Conservation (phyloP, 2,329 filamentous ascomycete genomes). For the Apiospora malaysiana region DNA sequence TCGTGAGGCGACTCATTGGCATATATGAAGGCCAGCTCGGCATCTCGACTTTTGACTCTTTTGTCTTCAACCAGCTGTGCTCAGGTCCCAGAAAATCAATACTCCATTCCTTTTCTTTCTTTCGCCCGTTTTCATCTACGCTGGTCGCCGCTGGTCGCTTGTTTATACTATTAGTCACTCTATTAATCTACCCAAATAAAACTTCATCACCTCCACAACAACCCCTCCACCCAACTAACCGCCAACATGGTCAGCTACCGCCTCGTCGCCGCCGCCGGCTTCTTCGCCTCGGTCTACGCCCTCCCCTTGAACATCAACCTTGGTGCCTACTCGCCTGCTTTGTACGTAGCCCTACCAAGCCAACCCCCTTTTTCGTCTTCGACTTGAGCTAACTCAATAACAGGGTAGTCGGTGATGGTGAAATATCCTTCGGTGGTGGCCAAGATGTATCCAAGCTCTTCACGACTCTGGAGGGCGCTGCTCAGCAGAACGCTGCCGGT, state of each 20-base stretch:
- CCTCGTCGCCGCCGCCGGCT: slow-evolving; percentile 43
- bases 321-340: slow-evolving; percentile 50
- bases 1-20: slow-evolving; percentile 21
- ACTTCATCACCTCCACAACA: neutral
- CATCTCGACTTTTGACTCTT: slow-evolving; percentile 20
- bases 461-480: slow-evolving; percentile 53
- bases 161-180: slow-evolving; percentile 35
- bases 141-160: slow-evolving; percentile 46
- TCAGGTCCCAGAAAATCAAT: slow-evolving; percentile 36
- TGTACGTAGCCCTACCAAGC: slow-evolving; percentile 38
- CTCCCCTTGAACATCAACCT: slow-evolving; percentile 51
- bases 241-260: slow-evolving; percentile 44
- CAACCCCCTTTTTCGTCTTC: neutral
- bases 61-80: slow-evolving; percentile 40
- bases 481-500: slow-evolving; percentile 38
- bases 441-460: slow-evolving; percentile 52
- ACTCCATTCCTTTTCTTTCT: slow-evolving; percentile 29
- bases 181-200: slow-evolving; percentile 23
- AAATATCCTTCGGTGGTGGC: slow-evolving; percentile 45
- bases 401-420: slow-evolving; percentile 45
- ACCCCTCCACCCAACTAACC: neutral
- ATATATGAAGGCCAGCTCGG: slow-evolving; percentile 40
- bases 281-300: slow-evolving; percentile 41
- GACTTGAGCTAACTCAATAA: slow-evolving; percentile 24
- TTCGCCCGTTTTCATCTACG: slow-evolving; percentile 38